A percentile compares a stretch with the other conserved stretches of the same genome.
Conservation (phyloP, 2,329 filamentous ascomycete species). For the Fusarium graminum region DNA sequence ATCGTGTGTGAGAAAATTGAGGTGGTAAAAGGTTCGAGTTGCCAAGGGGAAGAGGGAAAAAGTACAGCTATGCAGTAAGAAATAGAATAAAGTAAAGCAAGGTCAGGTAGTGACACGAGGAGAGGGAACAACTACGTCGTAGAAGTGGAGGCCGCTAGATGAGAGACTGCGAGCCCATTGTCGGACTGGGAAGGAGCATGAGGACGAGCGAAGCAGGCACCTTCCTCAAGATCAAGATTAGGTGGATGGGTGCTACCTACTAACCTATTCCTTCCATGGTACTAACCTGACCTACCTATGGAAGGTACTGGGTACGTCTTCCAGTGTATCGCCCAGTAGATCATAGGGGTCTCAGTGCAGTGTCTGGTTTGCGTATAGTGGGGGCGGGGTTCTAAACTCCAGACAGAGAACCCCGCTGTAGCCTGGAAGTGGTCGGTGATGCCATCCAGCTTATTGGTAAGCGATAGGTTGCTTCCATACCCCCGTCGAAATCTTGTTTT, state of each 20-base stretch:
- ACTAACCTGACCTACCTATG: background rate
- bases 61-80: slow-evolving; percentile 4
- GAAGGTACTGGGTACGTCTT: background rate
- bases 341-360: slow-evolving; percentile 22
- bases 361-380: slow-evolving; percentile 19
- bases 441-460: slow-evolving; percentile 19
- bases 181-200: slow-evolving; percentile 9
- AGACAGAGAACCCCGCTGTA: slow-evolving; percentile 14
- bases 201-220: slow-evolving; percentile 3
- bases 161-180: background rate
- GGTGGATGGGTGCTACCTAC: too few species aligned
- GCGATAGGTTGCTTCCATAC: slow-evolving; percentile 3
- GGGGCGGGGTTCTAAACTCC: slow-evolving; percentile 32
- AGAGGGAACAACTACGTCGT: slow-evolving; percentile 33
- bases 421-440: slow-evolving; percentile 6
- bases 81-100: slow-evolving; percentile 9
- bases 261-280: too few species aligned
- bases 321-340: slow-evolving; percentile 18
- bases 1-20: slow-evolving; percentile 12
- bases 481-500: slow-evolving; percentile 26
- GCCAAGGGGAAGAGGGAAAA: slow-evolving; percentile 7
- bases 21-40: slow-evolving; percentile 4
- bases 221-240: background rate
- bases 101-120: slow-evolving; percentile 9
- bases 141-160: slow-evolving; percentile 38